Evolutionary conservation across 176 grass and related monocot genomes (phyloP).

Genomic region (Carex pumila): DNA sequence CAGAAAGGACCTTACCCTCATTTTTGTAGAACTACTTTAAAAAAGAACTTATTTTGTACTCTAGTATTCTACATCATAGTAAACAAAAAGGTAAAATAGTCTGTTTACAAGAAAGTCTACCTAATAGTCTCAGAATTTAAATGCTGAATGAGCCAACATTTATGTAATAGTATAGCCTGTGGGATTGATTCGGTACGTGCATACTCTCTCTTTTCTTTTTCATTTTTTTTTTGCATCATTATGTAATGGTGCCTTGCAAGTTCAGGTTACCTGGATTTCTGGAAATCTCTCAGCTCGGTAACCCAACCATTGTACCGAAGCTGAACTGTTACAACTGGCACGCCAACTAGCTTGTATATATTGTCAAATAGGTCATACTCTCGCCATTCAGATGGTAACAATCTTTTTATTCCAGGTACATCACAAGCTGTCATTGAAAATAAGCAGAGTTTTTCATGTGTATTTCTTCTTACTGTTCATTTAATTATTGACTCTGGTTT

Average conservation of each 20-base stretch:
- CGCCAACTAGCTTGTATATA: slow-evolving; percentile 93
- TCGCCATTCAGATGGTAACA: slow-evolving; percentile 84
- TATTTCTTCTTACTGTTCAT: not conserved
- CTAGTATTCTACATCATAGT: not conserved
- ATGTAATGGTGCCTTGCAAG: not conserved
- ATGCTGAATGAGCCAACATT: not conserved
- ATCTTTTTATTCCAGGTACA: slow-evolving; percentile 89
- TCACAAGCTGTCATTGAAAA: slow-evolving; percentile 65
- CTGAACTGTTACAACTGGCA: slow-evolving; percentile 97
- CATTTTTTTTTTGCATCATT: not conserved
- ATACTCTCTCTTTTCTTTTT: not conserved
- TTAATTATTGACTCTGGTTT: not conserved
- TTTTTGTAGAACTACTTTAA: not conserved
- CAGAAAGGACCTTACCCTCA: not conserved
- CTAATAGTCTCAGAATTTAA: not conserved
- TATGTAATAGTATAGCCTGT: not conserved
- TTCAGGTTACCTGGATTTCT: slow-evolving; percentile 70
- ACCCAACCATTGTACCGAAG: slow-evolving; percentile 99
- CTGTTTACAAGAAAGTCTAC: not conserved
- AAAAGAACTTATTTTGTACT: not conserved
- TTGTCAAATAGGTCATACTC: slow-evolving; percentile 93
- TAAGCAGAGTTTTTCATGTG: slow-evolving; percentile 6
- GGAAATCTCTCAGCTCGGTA: slow-evolving; percentile 80
- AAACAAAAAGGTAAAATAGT: not conserved
- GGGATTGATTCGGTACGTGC: not conserved